Percentiles rank a stretch among this genome's conserved stretches.
These are phyloP conservation scores for Citropsis articulata DNA, from an alignment of 345 rosid genomes.

Conservation along the genomic window DNA sequence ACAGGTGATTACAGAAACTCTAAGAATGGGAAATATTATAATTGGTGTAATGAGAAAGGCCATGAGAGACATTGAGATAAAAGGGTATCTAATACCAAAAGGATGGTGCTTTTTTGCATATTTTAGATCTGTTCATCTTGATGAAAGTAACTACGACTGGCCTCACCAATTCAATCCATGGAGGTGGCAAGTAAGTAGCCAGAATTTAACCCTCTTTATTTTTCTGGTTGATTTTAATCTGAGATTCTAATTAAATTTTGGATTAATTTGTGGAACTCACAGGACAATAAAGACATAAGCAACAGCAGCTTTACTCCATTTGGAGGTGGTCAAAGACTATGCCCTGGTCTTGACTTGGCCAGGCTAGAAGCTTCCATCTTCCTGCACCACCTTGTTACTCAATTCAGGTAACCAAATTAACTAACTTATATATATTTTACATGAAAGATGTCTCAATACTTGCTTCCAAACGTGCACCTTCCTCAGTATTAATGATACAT, in stretches of 20 bases:
- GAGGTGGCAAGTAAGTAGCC: conserved; percentile 87
- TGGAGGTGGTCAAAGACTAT: conserved; percentile 95
- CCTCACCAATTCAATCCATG: conserved; percentile 91
- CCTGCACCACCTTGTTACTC: conserved; percentile 81
- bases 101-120: conserved; percentile 92
- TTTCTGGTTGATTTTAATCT: not conserved
- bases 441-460: too few species aligned
- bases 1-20: conserved; percentile 91
- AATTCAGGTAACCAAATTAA: conserved; percentile 58
- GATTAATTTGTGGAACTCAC: not conserved
- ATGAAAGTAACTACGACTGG: conserved; percentile 64
- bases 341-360: conserved; percentile 93
- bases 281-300: conserved; percentile 60
- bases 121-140: conserved; percentile 94
- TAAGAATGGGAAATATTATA: conserved; percentile 89
- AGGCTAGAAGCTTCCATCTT: conserved; percentile 93
- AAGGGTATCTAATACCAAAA: conserved; percentile 82
- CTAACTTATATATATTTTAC: too few species aligned
- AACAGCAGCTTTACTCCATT: conserved; percentile 74
- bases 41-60: conserved; percentile 93
- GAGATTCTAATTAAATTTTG: not conserved
- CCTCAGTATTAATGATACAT: not conserved
- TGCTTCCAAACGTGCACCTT: not conserved
- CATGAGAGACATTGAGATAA: conserved; percentile 67
- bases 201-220: not conserved